Evolutionary conservation across 768 basidiomycete genomes (phyloP), one percentile per base, ranked within the genome.

Genomic region (Rhodotorula paludigena): DNA sequence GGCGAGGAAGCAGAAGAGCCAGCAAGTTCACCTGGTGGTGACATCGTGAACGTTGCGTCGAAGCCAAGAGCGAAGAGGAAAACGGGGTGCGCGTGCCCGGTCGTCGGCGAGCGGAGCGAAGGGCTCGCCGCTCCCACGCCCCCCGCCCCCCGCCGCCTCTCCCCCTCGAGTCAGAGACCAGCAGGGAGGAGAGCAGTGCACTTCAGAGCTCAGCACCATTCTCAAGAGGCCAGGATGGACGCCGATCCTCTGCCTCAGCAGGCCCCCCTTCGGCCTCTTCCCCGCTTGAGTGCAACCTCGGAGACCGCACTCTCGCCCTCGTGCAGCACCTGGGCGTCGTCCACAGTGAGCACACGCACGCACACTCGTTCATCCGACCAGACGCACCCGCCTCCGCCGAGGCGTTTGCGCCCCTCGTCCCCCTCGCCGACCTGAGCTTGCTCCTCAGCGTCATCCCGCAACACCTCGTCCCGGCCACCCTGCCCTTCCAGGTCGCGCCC

Each of bases 341-440:
- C 5, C 41, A 32, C 3, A 14, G 8, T 36, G 23, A 7, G 3
- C 32, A 20, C 0, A 1, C 12, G n/a, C n/a, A n/a, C n/a, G n/a
- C n/a, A n/a, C 12, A 2, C 18, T 23, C 41, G 20, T 3, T 25
- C 41, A 33, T 61, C 33, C 30, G 28, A 32, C 11, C 30, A 2
- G 51, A 53, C 21, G 49, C 61, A 3, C 53, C 63, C 21, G 52
- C 67, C 12, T 49, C 61, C 16, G 25, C 25, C 20, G 55, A 30
- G 8, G 54, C 53, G 32, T 62, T 63, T 63, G n/a, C 33, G 36
- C 62, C 67, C 21, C 58, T 69, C 57, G 45, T 73, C 61, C 61
- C 72, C 6, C 47, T 39, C 21, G 30, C 57, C 35, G 67, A 69
- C 53, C 58, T 64, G 48, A 23, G 33, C 49, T 42, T 63, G 44